Evolutionary conservation across 2,329 filamentous ascomycete genomes (phyloP).

Genomic region (Bipolaris cookei): DNA sequence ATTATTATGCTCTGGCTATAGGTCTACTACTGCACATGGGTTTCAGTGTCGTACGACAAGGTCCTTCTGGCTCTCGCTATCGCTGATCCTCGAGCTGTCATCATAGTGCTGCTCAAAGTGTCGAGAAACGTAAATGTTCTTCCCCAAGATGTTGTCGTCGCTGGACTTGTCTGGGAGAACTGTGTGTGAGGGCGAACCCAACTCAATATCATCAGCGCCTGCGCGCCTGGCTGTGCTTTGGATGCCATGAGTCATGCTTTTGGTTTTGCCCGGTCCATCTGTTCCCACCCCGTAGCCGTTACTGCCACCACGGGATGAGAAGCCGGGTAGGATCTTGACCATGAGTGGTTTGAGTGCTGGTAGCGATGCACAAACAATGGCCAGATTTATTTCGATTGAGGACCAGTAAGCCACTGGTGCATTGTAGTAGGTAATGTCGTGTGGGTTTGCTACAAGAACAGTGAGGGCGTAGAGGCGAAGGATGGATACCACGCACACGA

Average conservation of each 20-base stretch:
- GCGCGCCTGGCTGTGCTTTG: slow-evolving; percentile 9
- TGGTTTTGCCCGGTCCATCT: slow-evolving; percentile 8
- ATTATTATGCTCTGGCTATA: no score
- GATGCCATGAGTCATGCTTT: neutral
- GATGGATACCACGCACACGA: slow-evolving; percentile 43
- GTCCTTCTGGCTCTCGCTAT: slow-evolving; percentile 13
- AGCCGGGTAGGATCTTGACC: slow-evolving; percentile 29
- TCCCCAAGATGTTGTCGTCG: slow-evolving; percentile 14
- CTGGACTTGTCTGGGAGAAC: slow-evolving; percentile 2
- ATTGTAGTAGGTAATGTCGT: slow-evolving; percentile 34
- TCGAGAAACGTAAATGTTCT: slow-evolving; percentile 11
- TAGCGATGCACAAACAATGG: slow-evolving; percentile 42
- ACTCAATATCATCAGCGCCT: slow-evolving; percentile 20
- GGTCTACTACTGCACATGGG: neutral
- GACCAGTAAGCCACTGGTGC: slow-evolving; percentile 38
- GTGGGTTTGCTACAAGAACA: slow-evolving; percentile 16
- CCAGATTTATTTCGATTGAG: slow-evolving; percentile 40
- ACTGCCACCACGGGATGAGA: slow-evolving; percentile 21
- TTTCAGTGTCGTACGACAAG: slow-evolving; percentile 1
- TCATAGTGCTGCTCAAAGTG: slow-evolving; percentile 10
- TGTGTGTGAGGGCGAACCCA: slow-evolving; percentile 6
- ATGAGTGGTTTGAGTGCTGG: slow-evolving; percentile 41
- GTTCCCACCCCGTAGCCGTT: slow-evolving; percentile 12
- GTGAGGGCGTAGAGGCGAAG: slow-evolving; percentile 34
- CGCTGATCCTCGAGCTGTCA: neutral